phyloP scores from a whole-genome alignment of 1,139 yeast genomes.

The Candida glucosophila region DNA sequence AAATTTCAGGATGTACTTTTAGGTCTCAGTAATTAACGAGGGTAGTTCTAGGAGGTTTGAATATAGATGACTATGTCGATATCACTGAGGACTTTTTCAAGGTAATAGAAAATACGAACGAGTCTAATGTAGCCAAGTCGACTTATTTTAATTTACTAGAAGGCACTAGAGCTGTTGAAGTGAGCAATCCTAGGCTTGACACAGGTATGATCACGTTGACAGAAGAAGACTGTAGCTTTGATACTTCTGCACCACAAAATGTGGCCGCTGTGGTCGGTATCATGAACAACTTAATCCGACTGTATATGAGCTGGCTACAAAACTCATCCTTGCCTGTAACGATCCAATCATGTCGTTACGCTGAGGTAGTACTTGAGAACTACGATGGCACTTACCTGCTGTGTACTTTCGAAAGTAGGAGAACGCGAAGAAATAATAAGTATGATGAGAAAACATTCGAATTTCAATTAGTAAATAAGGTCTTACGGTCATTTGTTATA shows the following conservation, averaged over 20 bases:
- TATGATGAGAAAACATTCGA: conserved; percentile 9
- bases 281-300: conserved; percentile 35
- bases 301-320: conserved; percentile 51
- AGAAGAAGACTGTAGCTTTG: conserved; percentile 30
- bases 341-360: conserved; percentile 56
- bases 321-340: conserved; percentile 57
- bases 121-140: conserved; percentile 41
- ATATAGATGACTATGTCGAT: conserved; percentile 24
- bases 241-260: conserved; percentile 23
- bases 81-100: conserved; percentile 32
- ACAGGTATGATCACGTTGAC: conserved; percentile 45
- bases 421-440: conserved; percentile 6
- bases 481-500: conserved; percentile 36
- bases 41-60: conserved; percentile 1
- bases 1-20: neutral
- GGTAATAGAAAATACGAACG: conserved; percentile 21
- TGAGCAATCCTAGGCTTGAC: conserved; percentile 53
- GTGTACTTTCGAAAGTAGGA: conserved; percentile 14
- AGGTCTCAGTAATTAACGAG: neutral
- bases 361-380: conserved; percentile 43
- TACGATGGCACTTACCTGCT: conserved; percentile 15
- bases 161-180: conserved; percentile 70
- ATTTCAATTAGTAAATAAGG: conserved; percentile 32
- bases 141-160: conserved; percentile 52
- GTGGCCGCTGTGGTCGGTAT: conserved; percentile 35